These are phyloP conservation scores for Phylloboletellus chloephorus DNA, from an alignment of 1,284 basidiomycete genomes.

Conservation along the genomic window DNA sequence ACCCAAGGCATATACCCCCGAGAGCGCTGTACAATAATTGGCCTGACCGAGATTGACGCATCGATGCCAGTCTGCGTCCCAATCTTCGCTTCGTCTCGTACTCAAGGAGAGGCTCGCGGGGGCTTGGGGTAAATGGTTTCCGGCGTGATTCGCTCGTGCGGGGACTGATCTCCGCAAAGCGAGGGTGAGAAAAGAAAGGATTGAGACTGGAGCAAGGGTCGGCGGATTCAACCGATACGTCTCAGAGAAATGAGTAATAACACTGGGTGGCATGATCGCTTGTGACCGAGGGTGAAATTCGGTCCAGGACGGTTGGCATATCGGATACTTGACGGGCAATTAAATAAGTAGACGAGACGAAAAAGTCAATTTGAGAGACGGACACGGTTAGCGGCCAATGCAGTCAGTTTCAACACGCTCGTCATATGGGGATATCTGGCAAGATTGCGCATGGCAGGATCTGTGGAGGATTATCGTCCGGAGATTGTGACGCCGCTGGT, in stretches of 20 bases:
- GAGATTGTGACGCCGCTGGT: not conserved
- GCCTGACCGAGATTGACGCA: constrained; percentile 40
- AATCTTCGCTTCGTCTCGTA: constrained; percentile 37
- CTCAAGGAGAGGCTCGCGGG: constrained; percentile 25
- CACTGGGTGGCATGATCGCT: constrained; percentile 16
- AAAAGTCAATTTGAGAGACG: constrained; percentile 17
- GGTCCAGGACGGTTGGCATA: constrained; percentile 54
- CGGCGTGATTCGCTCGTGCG: constrained; percentile 30
- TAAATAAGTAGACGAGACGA: constrained; percentile 11
- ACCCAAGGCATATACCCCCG: constrained; percentile 50
- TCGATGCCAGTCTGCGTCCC: constrained; percentile 58
- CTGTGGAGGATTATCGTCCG: constrained; percentile 31
- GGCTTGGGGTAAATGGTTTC: constrained; percentile 34
- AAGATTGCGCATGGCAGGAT: constrained; percentile 34
- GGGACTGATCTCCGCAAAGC: constrained; percentile 38
- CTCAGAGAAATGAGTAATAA: constrained; percentile 41
- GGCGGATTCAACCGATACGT: constrained; percentile 43
- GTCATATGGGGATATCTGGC: constrained; percentile 40
- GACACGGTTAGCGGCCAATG: constrained; percentile 64
- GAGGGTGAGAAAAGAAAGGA: constrained; percentile 60
- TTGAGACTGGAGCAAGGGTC: constrained; percentile 61
- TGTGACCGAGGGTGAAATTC: constrained; percentile 43
- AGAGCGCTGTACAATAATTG: constrained; percentile 30
- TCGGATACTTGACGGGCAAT: constrained; percentile 44
- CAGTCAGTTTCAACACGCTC: constrained; percentile 52